Evolutionary conservation across 129 eudicot species (phyloP).

Genomic region (Chrysanthemum makinoi): DNA sequence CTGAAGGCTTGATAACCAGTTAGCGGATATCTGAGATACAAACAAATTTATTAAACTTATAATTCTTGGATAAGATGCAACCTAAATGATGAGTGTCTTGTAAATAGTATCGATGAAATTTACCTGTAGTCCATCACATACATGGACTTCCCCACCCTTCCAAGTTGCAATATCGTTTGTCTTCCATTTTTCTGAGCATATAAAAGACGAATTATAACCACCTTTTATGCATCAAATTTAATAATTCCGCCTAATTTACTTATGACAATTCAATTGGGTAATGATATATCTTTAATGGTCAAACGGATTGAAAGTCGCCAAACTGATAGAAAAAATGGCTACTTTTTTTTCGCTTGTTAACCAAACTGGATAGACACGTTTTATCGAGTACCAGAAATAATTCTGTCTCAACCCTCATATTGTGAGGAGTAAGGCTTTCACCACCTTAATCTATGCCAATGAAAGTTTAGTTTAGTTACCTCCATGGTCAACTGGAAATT

Average conservation of each 20-base stretch:
- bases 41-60: background rate
- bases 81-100: background rate
- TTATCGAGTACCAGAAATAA: too few relatives aligned
- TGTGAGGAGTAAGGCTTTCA: background rate
- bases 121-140: conserved; percentile 97
- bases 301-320: background rate
- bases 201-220: background rate
- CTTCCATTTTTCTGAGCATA: conserved; percentile 64
- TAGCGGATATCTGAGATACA: conserved; percentile 78
- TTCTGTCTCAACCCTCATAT: too few relatives aligned
- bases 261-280: too few relatives aligned
- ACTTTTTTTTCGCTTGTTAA: background rate
- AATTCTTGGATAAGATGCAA: background rate
- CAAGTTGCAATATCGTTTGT: conserved; percentile 85
- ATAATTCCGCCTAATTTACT: too few relatives aligned
- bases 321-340: background rate
- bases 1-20: conserved; percentile 94
- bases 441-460: conserved; percentile 1
- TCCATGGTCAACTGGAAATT: conserved; percentile 87
- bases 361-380: background rate
- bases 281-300: too few relatives aligned
- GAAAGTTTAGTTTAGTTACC: conserved; percentile 42
- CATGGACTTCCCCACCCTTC: conserved; percentile 75
- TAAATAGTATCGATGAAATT: background rate
- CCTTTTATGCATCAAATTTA: too few relatives aligned